Base-by-base conservation (phyloP, 345 rosid species). In the Linum tenue region DNA sequence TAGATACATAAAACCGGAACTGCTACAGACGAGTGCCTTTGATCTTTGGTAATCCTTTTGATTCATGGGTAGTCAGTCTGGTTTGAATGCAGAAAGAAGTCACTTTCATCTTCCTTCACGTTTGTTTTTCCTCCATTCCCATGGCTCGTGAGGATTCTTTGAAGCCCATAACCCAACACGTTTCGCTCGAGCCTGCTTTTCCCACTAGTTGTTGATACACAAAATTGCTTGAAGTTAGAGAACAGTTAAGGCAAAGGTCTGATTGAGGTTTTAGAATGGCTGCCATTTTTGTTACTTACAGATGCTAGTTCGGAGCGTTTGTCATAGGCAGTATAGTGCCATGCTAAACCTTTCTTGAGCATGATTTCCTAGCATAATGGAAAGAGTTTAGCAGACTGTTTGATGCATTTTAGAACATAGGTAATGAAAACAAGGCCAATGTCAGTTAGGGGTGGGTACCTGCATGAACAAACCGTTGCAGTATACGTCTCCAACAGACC, bases 291-390 rank as follows among this genome's bases (percentile, higher is more conserved):
- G 60, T n/a, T 50, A 59, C 81, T 67, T 61, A 78, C 96, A 67
- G 76, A 66, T 61, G 85, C 89, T 15, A 90, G 72, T 70, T 82
- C 85, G 16, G 5, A 2, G 48, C 87, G 85, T 48, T 78, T 65
- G 78, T 88, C 98, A 64, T 82, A 85, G 14, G 83, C 79, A 38
- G 66, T 6, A 70, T 86, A 88, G 76, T 90, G 97, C 97, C 98
- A 90, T 17, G 90, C 97, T 43, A 77, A 53, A 37, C 98, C 94
- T 75, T 86, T 88, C 84, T 83, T 87, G 55, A 88, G 84, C 94
- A 88, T 87, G 68, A 63, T 55, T 76, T 92, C 96, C 97, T 84
- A 70, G 31, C 31, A 22, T 0, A 22, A 22, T 22, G 31, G 31
- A 22, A 22, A 22, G 31, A 22, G 31, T 22, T 22, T 22, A 22